These are phyloP conservation scores for Diplodia seriata DNA, from an alignment of 2,329 filamentous ascomycete genomes.

Conservation along the genomic window DNA sequence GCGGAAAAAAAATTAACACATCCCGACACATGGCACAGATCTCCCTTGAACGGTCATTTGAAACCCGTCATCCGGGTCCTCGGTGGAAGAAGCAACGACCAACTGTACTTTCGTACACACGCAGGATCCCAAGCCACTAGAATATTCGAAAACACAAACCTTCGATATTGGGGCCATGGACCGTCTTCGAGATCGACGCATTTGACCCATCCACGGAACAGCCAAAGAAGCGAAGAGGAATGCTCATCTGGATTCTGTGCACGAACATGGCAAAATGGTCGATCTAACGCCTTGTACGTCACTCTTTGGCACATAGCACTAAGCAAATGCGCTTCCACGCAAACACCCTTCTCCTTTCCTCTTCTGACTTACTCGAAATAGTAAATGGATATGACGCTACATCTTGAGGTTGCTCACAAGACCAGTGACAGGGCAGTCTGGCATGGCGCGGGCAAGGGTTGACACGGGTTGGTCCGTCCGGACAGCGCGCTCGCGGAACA, in stretches of 20 bases:
- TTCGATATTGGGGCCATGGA: background rate
- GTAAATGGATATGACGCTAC: background rate
- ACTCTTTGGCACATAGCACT: background rate
- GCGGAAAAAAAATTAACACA: background rate
- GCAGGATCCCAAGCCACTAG: background rate
- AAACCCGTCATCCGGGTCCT: background rate
- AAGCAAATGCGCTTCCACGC: background rate
- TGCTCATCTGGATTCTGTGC: background rate
- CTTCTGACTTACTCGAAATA: background rate
- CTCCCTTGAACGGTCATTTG: background rate
- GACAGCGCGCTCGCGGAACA: background rate
- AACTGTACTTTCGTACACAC: background rate
- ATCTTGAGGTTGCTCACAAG: background rate
- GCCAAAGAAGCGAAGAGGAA: background rate
- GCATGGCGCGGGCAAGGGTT: background rate
- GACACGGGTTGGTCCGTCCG: background rate
- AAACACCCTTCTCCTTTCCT: background rate
- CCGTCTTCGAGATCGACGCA: background rate
- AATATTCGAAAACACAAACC: background rate
- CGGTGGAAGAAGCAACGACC: background rate
- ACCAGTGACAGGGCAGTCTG: background rate
- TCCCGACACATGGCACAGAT: background rate
- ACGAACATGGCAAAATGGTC: background rate
- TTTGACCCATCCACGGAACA: background rate
- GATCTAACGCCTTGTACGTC: background rate